Conservation (phyloP, 768 basidiomycete species). For the Termitomyces sp. region DNA sequence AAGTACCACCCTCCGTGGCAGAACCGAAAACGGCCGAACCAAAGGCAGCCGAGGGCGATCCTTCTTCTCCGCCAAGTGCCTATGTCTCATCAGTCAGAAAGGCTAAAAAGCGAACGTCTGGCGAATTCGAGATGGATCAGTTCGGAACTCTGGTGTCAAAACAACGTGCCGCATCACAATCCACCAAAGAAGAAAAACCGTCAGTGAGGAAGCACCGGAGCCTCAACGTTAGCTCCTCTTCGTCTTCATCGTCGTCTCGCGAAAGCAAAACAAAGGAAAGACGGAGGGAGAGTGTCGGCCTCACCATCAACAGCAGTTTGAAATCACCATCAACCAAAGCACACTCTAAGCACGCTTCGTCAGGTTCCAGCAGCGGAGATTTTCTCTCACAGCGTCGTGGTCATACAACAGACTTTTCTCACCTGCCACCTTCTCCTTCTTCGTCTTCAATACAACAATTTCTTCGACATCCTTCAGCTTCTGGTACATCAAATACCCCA, state of each 20-base stretch:
- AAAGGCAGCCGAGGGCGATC: constrained; percentile 23
- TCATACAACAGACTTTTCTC: constrained; percentile 78
- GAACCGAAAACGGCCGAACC: constrained; percentile 28
- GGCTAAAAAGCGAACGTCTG: constrained; percentile 73
- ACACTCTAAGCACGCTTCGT: constrained; percentile 66
- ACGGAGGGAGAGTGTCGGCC: constrained; percentile 48
- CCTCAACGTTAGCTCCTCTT: constrained; percentile 50
- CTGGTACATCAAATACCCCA: constrained; percentile 35
- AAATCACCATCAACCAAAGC: constrained; percentile 31
- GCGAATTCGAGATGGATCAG: constrained; percentile 80
- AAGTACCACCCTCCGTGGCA: constrained; percentile 21
- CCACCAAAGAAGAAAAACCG: constrained; percentile 46
- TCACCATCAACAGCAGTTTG: constrained; percentile 35
- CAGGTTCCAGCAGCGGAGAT: constrained; percentile 58
- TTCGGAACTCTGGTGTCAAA: constrained; percentile 58
- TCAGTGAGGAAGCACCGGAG: constrained; percentile 68
- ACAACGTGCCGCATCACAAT: constrained; percentile 33
- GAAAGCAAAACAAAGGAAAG: constrained; percentile 51
- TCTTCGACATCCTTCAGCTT: constrained; percentile 50
- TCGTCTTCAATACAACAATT: constrained; percentile 88
- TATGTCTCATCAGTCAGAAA: constrained; percentile 50
- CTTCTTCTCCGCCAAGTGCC: constrained; percentile 60
- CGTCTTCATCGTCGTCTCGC: constrained; percentile 25
- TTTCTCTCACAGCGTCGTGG: constrained; percentile 51
- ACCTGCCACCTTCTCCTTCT: constrained; percentile 87